Percentiles rank a stretch among this genome's conserved stretches.
Conservation (phyloP, 306 rosid species). For the Hippophae gyantsensis region DNA sequence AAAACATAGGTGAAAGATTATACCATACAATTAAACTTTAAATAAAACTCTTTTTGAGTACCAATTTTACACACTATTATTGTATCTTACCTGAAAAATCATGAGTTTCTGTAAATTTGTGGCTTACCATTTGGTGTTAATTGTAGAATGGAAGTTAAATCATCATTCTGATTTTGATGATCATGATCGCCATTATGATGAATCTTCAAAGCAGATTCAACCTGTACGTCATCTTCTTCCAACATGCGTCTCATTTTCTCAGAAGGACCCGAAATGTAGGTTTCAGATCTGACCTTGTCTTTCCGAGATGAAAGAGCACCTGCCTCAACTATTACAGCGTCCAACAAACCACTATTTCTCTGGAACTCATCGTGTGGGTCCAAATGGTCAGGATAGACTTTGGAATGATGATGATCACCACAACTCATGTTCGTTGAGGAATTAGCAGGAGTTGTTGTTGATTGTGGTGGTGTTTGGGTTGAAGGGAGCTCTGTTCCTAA, state of each 20-base stretch:
- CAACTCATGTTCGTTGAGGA: conserved; percentile 30
- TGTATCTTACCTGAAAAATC: neutral
- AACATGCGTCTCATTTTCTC: conserved; percentile 1
- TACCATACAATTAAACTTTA: no score
- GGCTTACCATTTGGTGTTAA: conserved; percentile 34
- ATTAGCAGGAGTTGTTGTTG: conserved; percentile 35
- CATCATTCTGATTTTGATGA: conserved; percentile 24
- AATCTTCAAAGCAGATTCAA: conserved; percentile 24
- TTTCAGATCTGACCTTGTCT: conserved; percentile 21
- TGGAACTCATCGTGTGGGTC: conserved; percentile 14
- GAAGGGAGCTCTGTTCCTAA: conserved; percentile 39
- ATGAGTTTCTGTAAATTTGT: neutral
- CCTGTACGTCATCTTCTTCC: conserved; percentile 20
- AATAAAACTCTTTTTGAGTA: no score
- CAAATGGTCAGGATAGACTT: conserved; percentile 10
- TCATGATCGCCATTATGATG: conserved; percentile 3
- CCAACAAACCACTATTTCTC: conserved; percentile 49
- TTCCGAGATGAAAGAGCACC: conserved; percentile 22
- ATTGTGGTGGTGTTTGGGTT: conserved; percentile 33
- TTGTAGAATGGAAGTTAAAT: conserved; percentile 29
- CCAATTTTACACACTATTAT: no score
- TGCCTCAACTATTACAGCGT: conserved; percentile 43
- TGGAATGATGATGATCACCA: conserved; percentile 21
- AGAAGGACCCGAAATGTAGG: neutral
- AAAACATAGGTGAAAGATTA: no score